Evolutionary conservation across 768 basidiomycete genomes (phyloP), one percentile per base, ranked within the genome.

Genomic region (Rhodotorula sphaerocarpa): DNA sequence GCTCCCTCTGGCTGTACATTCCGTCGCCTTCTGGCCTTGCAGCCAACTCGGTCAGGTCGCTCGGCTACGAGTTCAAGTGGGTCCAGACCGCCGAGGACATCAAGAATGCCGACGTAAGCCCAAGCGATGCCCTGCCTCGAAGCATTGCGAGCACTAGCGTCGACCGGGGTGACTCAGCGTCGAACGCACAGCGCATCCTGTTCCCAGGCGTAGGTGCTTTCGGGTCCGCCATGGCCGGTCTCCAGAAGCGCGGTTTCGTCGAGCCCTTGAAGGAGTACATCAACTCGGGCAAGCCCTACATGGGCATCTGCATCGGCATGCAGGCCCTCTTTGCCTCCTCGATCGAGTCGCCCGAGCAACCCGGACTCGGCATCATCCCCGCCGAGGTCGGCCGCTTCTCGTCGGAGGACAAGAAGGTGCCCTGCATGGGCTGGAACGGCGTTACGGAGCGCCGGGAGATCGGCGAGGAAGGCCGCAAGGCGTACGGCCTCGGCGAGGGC

Each of bases 151-250:
- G 55, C 31, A 25, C 27, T 18, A n/a, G 33, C 23, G 7, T 18
- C 42, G 16, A 9, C 15, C 5, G 42, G 7, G 42, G 42, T 6
- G 23, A 21, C 6, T 42, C 16, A 15, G n/a, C n/a, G n/a, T 23
- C 44, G 12, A 2, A 5, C 36, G 10, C 31, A 7, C 72, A 99
- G 95, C 86, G 83, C 76, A 84, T 99, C 74, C 81, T 99, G 70
- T 97, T 99, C 75, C 95, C 95, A 50, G 95, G 95, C 11, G 93
- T 97, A 50, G 95, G 95, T 23, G 83, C 90, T 4, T 97, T 96
- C 73, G 85, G 86, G 53, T 84, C 86, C 25, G 93, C 93, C 16
- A 85, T 95, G 69, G 79, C 81, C 52, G 84, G 87, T 59, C 83
- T 99, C 54, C 76, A 78, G 21, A 75, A 80, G 23, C 84, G 83